Percentiles rank a stretch among this genome's conserved stretches.
phyloP scores from a whole-genome alignment of 768 basidiomycete species.

The Daedaleopsis nitida region DNA sequence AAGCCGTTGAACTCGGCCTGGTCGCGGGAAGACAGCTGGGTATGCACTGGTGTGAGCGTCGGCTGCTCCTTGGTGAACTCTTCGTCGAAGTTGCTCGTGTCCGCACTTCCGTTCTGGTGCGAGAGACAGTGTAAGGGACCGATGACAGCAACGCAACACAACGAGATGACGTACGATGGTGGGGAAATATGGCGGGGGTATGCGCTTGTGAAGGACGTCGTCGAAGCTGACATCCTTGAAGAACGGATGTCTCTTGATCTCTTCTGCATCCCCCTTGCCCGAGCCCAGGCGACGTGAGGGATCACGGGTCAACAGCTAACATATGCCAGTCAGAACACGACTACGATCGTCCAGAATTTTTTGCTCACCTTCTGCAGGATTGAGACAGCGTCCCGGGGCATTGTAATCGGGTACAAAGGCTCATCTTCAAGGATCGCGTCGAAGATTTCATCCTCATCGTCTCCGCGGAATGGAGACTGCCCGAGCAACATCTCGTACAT shows the following conservation, averaged over 20 bases:
- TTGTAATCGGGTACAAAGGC: conserved; percentile 97
- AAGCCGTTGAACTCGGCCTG: conserved; percentile 97
- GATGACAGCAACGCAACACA: background rate
- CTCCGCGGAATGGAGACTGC: conserved; percentile 98
- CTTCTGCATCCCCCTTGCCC: conserved; percentile 89
- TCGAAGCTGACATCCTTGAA: conserved; percentile 98
- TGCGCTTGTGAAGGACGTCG: conserved; percentile 95
- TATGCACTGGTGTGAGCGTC: conserved; percentile 96
- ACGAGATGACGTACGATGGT: conserved; percentile 70
- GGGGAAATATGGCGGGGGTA: conserved; percentile 97
- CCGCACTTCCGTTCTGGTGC: conserved; percentile 74
- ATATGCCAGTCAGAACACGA: background rate
- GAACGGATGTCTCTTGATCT: conserved; percentile 97
- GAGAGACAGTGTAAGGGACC: background rate
- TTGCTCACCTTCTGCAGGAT: conserved; percentile 84
- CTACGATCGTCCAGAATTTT: background rate
- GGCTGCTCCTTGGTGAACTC: conserved; percentile 98
- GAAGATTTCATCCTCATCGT: conserved; percentile 99
- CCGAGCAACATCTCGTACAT: conserved; percentile 99
- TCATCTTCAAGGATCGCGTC: conserved; percentile 99
- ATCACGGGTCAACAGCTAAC: conserved; percentile 88
- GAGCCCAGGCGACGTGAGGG: conserved; percentile 90
- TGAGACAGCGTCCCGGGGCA: conserved; percentile 96
- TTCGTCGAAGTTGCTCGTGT: conserved; percentile 93
- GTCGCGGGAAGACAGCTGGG: conserved; percentile 84